Evolutionary conservation across 2,329 filamentous ascomycete species (phyloP), one percentile per base, ranked within the genome.

Genomic region (Alternaria rosae): DNA sequence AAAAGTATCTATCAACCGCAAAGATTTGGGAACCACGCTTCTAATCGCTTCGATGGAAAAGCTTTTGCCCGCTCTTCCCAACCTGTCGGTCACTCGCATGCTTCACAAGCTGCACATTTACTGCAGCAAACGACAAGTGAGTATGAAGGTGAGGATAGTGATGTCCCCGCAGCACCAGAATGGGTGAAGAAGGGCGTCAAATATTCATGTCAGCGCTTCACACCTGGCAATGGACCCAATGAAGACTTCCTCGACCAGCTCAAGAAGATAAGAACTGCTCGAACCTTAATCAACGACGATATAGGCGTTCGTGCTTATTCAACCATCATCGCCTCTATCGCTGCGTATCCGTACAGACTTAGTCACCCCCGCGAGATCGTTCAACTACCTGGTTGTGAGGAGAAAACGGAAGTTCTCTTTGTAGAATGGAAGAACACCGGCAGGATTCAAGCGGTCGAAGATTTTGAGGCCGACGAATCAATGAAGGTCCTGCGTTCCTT

Each of bases 231-330:
- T 57, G 84, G 89, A 0, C 91, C 91, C 0, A 98, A 98, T 69
- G 84, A 88, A 43, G 78, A 78, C 0, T 98, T 99, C 76, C 87
- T 97, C 43, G 80, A 86, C 1, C 85, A 91, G 62, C 84, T 99
- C 6, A 87, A 89, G 69, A 89, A 90, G 61, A 92, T 98, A 67
- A 88, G 91, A 47, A 87, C 87, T 3, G 85, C 90, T 3, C 87
- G 94, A 21, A 84, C 88, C 15, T 83, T 97, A 2, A 89, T 86
- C 1, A 87, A 88, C 9, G 93, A 97, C 70, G 85, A 91, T 48
- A 88, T 96, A 61, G 93, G 92, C 3, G 88, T 94, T 0, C 87
- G 93, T 51, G 93, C 94, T 0, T 98, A 98, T 76, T 94, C 91
- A 28, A 93, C 91, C 2, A 89, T 91, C 12, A 97, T 98, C 67